Conservation (phyloP, 768 basidiomycete species). For the Leucocoprinus sp. region DNA sequence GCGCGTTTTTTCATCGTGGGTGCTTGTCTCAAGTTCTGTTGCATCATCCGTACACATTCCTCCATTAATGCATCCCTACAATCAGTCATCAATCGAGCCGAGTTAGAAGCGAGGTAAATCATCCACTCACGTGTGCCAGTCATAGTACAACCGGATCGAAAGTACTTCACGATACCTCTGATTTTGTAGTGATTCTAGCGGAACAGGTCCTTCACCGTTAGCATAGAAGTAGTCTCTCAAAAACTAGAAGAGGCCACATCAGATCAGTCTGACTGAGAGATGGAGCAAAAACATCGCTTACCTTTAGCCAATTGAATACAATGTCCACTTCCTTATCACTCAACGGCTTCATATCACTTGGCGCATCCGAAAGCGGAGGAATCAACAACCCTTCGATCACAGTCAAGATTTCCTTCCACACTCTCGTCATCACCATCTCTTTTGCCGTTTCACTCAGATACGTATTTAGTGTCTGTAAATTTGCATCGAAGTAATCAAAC, state of each 20-base stretch:
- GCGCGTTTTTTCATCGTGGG: slow-evolving; percentile 79
- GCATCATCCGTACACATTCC: slow-evolving; percentile 94
- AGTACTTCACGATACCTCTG: slow-evolving; percentile 90
- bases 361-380: slow-evolving; percentile 78
- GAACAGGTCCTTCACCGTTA: slow-evolving; percentile 84
- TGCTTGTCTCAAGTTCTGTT: slow-evolving; percentile 67
- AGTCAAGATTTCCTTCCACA: slow-evolving; percentile 93
- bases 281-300: slow-evolving; percentile 20
- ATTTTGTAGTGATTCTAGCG: slow-evolving; percentile 81
- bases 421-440: slow-evolving; percentile 83
- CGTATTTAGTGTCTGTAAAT: slow-evolving; percentile 84
- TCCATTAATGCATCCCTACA: slow-evolving; percentile 78
- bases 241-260: slow-evolving; percentile 44
- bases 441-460: slow-evolving; percentile 78
- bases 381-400: slow-evolving; percentile 85
- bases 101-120: not conserved
- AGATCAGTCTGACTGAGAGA: not conserved
- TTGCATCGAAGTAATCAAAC: slow-evolving; percentile 95
- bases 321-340: slow-evolving; percentile 96
- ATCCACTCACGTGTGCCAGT: slow-evolving; percentile 76
- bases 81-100: slow-evolving; percentile 11
- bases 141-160: slow-evolving; percentile 90
- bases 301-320: slow-evolving; percentile 98
- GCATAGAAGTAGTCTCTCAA: slow-evolving; percentile 93
- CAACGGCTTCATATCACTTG: slow-evolving; percentile 87